These are phyloP conservation scores for Daldinia bambusicola DNA, from an alignment of 495 filamentous ascomycete species.

Conservation along the genomic window DNA sequence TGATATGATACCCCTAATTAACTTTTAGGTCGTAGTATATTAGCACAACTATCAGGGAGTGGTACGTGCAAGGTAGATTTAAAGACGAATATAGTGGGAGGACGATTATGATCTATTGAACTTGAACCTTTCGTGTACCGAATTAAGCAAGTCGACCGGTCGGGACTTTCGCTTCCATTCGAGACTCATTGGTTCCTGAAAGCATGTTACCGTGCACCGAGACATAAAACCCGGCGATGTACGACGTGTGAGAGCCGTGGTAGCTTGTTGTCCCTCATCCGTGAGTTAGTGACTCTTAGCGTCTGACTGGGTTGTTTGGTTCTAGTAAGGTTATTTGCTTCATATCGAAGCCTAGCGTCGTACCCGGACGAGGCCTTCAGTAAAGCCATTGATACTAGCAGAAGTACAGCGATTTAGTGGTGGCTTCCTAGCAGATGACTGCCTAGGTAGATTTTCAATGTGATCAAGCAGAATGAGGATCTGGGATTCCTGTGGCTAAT, in stretches of 20 bases:
- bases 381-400: background rate
- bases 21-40: conserved; percentile 24
- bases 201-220: conserved; percentile 41
- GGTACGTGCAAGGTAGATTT: conserved; percentile 19
- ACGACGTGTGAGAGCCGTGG: conserved; percentile 19
- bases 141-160: conserved; percentile 21
- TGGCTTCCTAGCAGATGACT: background rate
- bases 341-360: background rate
- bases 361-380: background rate
- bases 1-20: conserved; percentile 5
- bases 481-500: conserved; percentile 2
- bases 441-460: background rate
- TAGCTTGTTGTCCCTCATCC: conserved; percentile 9
- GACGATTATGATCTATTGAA: conserved; percentile 6
- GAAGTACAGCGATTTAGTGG: background rate
- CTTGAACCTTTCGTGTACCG: conserved; percentile 11
- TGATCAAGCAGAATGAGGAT: background rate
- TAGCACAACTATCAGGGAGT: conserved; percentile 22
- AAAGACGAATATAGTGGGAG: conserved; percentile 9
- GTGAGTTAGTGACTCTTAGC: background rate
- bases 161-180: conserved; percentile 43
- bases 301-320: background rate
- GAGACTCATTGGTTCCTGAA: conserved; percentile 41
- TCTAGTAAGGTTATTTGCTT: background rate
- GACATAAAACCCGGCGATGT: conserved; percentile 33